A percentile compares a stretch with the other conserved stretches of the same genome.
Evolutionary conservation across 768 basidiomycete genomes (phyloP).

Genomic region (Mycena galericulata): DNA sequence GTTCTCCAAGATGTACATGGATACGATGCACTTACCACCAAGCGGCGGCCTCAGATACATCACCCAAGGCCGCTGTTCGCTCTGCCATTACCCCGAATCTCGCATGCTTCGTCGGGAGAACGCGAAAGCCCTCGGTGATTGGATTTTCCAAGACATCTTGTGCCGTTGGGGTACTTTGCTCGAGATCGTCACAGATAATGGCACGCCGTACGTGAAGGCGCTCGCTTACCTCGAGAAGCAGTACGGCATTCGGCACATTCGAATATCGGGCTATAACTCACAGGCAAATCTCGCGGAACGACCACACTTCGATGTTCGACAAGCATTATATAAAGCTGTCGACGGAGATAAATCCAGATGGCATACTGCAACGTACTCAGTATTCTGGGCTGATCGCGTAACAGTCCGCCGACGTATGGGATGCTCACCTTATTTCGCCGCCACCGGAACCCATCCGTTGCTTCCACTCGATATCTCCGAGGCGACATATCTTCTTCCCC

Average conservation of each 20-base stretch:
- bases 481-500: conserved; percentile 40
- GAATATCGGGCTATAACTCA: conserved; percentile 8
- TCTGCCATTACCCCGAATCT: conserved; percentile 7
- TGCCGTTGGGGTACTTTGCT: conserved; percentile 36
- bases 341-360: conserved; percentile 26
- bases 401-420: too few species aligned
- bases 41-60: conserved; percentile 17
- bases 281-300: background rate
- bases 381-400: conserved; percentile 42
- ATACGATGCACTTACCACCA: too few species aligned
- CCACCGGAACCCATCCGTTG: too few species aligned
- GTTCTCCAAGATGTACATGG: conserved; percentile 7
- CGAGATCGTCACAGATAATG: conserved; percentile 38
- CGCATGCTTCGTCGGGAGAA: conserved; percentile 22
- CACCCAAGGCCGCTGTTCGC: conserved; percentile 19
- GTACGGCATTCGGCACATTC: conserved; percentile 13
- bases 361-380: conserved; percentile 15
- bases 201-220: conserved; percentile 22
- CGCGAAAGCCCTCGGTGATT: background rate
- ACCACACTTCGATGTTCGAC: conserved; percentile 30
- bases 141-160: conserved; percentile 40
- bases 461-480: too few species aligned
- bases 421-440: too few species aligned
- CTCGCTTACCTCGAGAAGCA: conserved; percentile 9
- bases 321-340: conserved; percentile 33